Evolutionary conservation across 2,329 filamentous ascomycete genomes (phyloP).

Genomic region (Fusarium zealandicum): DNA sequence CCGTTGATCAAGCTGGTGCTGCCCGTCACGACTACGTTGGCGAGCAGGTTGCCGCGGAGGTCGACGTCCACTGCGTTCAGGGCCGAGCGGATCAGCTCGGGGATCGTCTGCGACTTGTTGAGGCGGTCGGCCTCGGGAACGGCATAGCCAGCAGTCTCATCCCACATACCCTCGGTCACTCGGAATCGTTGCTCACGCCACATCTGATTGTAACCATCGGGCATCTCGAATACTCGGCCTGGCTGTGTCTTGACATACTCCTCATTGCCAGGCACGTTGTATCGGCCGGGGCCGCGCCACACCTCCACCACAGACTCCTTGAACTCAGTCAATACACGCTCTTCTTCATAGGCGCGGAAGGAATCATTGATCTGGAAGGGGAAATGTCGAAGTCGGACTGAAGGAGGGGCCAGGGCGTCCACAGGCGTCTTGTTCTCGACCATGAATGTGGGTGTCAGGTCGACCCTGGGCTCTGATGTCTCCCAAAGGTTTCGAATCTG

Average conservation of each 20-base stretch:
- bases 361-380: constrained; percentile 67
- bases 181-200: constrained; percentile 89
- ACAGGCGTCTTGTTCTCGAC: constrained; percentile 88
- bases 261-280: constrained; percentile 72
- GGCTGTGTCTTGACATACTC: constrained; percentile 76
- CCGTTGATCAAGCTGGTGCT: constrained; percentile 87
- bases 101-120: constrained; percentile 80
- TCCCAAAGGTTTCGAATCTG: constrained; percentile 86
- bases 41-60: constrained; percentile 80
- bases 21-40: constrained; percentile 92
- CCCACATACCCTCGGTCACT: constrained; percentile 89
- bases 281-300: constrained; percentile 81
- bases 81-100: constrained; percentile 79
- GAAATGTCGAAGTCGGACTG: constrained; percentile 78
- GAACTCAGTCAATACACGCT: constrained; percentile 92
- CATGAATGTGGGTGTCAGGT: constrained; percentile 84
- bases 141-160: constrained; percentile 76
- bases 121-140: constrained; percentile 54
- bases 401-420: constrained; percentile 81
- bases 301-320: constrained; percentile 97
- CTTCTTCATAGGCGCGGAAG: constrained; percentile 86
- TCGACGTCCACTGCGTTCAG: constrained; percentile 87
- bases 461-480: constrained; percentile 71
- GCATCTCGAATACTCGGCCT: constrained; percentile 93
- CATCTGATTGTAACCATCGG: constrained; percentile 94